phyloP scores from a whole-genome alignment of 257 asterid genomes.

The Agastache rugosa region DNA sequence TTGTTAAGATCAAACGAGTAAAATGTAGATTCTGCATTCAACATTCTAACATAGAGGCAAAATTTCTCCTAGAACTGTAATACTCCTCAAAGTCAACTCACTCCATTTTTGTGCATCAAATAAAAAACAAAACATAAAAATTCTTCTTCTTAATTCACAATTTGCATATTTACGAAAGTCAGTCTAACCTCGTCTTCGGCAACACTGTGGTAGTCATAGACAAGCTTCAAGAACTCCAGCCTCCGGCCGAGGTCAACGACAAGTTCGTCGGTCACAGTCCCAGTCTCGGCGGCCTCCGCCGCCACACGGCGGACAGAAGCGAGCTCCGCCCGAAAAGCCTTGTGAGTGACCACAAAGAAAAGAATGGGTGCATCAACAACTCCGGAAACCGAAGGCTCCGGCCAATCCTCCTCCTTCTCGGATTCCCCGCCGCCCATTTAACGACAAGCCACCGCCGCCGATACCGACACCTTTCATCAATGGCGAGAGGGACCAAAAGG shows the following conservation, averaged over 20 bases:
- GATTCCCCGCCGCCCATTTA: constrained; percentile 65
- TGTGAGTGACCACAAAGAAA: constrained; percentile 76
- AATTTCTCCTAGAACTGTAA: not conserved
- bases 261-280: constrained; percentile 36
- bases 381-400: constrained; percentile 49
- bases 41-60: not conserved
- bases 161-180: not conserved
- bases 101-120: constrained; percentile 26
- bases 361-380: constrained; percentile 75
- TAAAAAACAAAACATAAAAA: not conserved
- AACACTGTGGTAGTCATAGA: constrained; percentile 66
- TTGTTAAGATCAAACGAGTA: not conserved
- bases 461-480: constrained; percentile 54
- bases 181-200: constrained; percentile 90
- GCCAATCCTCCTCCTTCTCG: constrained; percentile 67
- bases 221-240: constrained; percentile 76
- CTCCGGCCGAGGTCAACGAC: constrained; percentile 57
- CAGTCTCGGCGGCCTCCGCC: constrained; percentile 55
- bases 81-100: constrained; percentile 37
- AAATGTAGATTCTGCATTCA: not conserved
- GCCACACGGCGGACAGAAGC: constrained; percentile 55
- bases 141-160: not conserved
- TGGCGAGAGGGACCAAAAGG: constrained; percentile 48
- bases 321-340: constrained; percentile 74
- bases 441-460: constrained; percentile 34